Evolutionary conservation across 768 basidiomycete species (phyloP).

Genomic region (Mycena haematopus): DNA sequence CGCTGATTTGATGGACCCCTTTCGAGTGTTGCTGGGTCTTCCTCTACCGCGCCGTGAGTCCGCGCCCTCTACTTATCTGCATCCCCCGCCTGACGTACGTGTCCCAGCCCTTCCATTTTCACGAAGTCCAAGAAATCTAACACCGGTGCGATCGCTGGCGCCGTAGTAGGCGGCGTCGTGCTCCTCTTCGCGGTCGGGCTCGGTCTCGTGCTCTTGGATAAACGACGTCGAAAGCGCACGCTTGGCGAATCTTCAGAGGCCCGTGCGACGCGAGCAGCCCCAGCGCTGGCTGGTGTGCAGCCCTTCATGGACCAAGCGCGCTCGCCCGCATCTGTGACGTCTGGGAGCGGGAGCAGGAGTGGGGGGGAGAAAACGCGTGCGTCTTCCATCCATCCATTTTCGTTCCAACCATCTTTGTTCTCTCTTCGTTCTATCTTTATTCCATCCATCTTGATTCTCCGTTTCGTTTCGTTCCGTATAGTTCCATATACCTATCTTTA

Average conservation of each 20-base stretch:
- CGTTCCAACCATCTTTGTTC: neutral
- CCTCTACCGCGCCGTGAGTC: neutral
- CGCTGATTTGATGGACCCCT: neutral
- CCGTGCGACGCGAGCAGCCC: neutral
- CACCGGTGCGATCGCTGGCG: slow-evolving; percentile 9
- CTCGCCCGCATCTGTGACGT: neutral
- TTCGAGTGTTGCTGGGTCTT: no score
- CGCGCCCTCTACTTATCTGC: no score
- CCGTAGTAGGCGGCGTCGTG: slow-evolving; percentile 9
- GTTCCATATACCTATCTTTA: no score
- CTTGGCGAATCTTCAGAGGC: neutral
- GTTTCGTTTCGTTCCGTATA: no score
- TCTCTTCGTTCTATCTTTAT: neutral
- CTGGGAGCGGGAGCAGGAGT: neutral
- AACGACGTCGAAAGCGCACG: neutral
- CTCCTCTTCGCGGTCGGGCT: neutral
- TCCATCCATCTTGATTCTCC: no score
- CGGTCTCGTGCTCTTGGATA: neutral
- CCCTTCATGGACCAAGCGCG: neutral
- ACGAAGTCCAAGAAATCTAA: neutral
- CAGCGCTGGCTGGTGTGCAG: neutral
- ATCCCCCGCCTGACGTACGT: no score
- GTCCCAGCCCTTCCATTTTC: neutral
- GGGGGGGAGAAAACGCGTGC: neutral
- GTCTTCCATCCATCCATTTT: neutral